Evolutionary conservation across 2,329 filamentous ascomycete genomes (phyloP).

Genomic region (Aspergillus candidus): DNA sequence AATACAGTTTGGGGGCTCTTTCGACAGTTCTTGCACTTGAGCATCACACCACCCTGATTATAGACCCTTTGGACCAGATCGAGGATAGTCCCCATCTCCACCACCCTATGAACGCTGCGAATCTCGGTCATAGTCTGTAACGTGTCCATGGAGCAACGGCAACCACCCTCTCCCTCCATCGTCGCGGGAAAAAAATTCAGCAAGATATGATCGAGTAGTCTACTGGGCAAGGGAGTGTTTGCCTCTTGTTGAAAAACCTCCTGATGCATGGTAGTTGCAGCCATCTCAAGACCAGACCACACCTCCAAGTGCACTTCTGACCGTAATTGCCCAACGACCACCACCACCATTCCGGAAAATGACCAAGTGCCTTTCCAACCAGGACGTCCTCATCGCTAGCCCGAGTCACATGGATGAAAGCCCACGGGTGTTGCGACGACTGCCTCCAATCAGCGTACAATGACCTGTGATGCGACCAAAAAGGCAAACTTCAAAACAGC

Average conservation of each 20-base stretch:
- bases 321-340: too few relatives aligned
- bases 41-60: slow-evolving; percentile 15
- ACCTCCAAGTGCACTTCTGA: too few relatives aligned
- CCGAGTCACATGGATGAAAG: slow-evolving; percentile 3
- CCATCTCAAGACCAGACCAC: too few relatives aligned
- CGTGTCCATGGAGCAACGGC: slow-evolving; percentile 19
- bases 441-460: slow-evolving; percentile 8
- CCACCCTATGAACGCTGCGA: slow-evolving; percentile 20
- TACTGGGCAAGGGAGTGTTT: background rate
- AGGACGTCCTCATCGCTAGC: background rate
- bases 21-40: slow-evolving; percentile 20
- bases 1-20: slow-evolving; percentile 15
- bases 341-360: background rate
- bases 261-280: too few relatives aligned
- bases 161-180: slow-evolving; percentile 15
- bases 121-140: slow-evolving; percentile 20
- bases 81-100: slow-evolving; percentile 22
- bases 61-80: slow-evolving; percentile 19
- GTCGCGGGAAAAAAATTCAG: background rate
- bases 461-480: slow-evolving; percentile 1
- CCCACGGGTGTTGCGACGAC: background rate
- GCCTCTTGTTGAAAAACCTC: too few relatives aligned
- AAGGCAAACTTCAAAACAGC: slow-evolving; percentile 6
- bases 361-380: background rate
- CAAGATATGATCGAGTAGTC: background rate